Conservation (phyloP, 2,329 filamentous ascomycete genomes). For the Sarocladium strictum region DNA sequence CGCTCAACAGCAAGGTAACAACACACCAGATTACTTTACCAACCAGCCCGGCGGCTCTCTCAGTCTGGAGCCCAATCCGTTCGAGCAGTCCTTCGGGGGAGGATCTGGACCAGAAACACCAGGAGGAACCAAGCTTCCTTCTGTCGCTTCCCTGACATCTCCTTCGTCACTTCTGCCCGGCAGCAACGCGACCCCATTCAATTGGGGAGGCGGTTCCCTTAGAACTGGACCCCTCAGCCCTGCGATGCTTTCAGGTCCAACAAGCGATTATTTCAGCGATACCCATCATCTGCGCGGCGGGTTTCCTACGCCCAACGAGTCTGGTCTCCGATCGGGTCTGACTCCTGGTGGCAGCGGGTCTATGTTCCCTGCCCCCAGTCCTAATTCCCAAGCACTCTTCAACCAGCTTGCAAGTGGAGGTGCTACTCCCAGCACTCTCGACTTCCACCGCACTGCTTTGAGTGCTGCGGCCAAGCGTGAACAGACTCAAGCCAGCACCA, state of each 20-base stretch:
- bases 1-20: conserved; percentile 40
- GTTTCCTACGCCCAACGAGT: conserved; percentile 95
- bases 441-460: conserved; percentile 91
- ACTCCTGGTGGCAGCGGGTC: conserved; percentile 93
- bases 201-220: conserved; percentile 78
- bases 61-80: conserved; percentile 87
- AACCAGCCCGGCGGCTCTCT: conserved; percentile 46
- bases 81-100: conserved; percentile 85
- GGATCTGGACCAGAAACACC: conserved; percentile 66
- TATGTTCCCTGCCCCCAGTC: conserved; percentile 92
- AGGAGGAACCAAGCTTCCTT: conserved; percentile 75
- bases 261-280: conserved; percentile 84
- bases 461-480: conserved; percentile 65
- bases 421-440: conserved; percentile 82
- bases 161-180: conserved; percentile 76
- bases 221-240: conserved; percentile 91
- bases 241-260: conserved; percentile 87
- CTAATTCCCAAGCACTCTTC: conserved; percentile 78
- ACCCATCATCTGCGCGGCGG: conserved; percentile 71
- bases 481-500: conserved; percentile 27
- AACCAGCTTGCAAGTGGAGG: conserved; percentile 73
- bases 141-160: conserved; percentile 85
- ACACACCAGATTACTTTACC: conserved; percentile 66
- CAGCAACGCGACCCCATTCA: conserved; percentile 64
- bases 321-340: conserved; percentile 80